Evolutionary conservation across 2,329 filamentous ascomycete species (phyloP), one percentile per base, ranked within the genome.

Genomic region (Pyrenochaeta sp.): DNA sequence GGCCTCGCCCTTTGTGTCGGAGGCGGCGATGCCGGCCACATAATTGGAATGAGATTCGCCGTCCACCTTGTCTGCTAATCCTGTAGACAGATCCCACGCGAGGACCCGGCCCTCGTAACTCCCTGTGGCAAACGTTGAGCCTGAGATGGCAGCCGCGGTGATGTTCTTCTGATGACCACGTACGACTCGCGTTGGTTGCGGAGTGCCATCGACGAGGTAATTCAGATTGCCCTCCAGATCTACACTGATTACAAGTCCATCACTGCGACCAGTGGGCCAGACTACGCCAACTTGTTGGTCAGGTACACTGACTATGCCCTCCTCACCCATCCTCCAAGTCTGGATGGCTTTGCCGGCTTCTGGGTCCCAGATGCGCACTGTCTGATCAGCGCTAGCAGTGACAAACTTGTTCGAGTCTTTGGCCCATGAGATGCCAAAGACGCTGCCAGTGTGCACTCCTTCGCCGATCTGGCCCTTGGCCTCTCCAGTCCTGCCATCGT

Each of bases 201-300:
- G 75, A 35, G 80, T 87, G 30, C 88, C 88, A 65, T 90, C 83
- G 8, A 83, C 79, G 29, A 97, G 80, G 71, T 99, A 99, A 69
- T 89, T 95, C 47, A 99, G 83, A 67, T 96, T 89, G 17, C 94
- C 94, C 36, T 86, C 85, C 14, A 97, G 80, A 59, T 90, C 94
- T 55, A 97, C 77, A 69, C 90, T 96, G 69, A 99, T 92, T 53
- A 99, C 85, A 48, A 96, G 77, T 20, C 88, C 90, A 67, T 99
- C 94, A 39, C 77, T 88, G 53, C 93, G 83, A 34, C 88, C 89
- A 32, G 84, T 80, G 1, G 92, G 90, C 85, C 91, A 96, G 7
- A 94, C 90, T 5, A 99, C 90, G 38, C 94, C 94, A 21, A 97
- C 90, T 68, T 99, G 94, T 72, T 99, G 94, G 67, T 96, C 82